A percentile compares a stretch with the other conserved stretches of the same genome.
These are phyloP conservation scores for Metschnikowia gelsemii DNA, from an alignment of 805 yeast genomes.

Conservation along the genomic window DNA sequence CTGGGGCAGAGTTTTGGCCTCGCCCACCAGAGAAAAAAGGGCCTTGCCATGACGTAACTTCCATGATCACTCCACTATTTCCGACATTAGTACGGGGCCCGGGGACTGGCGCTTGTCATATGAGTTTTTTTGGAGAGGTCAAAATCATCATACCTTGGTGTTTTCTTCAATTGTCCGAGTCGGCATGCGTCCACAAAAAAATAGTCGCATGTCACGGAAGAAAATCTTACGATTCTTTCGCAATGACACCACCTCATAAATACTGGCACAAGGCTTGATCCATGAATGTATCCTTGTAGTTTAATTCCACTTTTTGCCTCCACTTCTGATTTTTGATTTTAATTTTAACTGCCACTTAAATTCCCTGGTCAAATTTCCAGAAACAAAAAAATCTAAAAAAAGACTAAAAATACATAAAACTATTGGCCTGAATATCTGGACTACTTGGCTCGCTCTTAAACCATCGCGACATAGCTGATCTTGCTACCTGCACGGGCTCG, in stretches of 20 bases:
- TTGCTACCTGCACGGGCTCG: not conserved
- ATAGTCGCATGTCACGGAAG: not conserved
- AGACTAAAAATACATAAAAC: not conserved
- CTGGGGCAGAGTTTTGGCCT: too few species aligned
- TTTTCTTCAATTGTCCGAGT: slow-evolving; percentile 1
- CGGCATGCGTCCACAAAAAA: not conserved
- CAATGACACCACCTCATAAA: slow-evolving; percentile 4
- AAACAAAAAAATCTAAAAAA: too few species aligned
- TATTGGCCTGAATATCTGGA: not conserved
- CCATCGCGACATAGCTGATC: too few species aligned
- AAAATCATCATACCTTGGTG: not conserved
- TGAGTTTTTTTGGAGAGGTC: not conserved
- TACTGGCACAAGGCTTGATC: slow-evolving; percentile 6
- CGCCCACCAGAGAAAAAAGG: too few species aligned
- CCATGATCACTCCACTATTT: too few species aligned
- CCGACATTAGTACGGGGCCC: too few species aligned
- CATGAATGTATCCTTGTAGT: not conserved
- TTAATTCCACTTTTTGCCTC: too few species aligned
- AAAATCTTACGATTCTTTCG: slow-evolving; percentile 13
- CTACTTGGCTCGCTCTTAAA: not conserved
- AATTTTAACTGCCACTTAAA: too few species aligned
- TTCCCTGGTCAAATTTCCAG: not conserved
- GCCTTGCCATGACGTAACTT: too few species aligned
- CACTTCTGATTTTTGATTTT: too few species aligned
- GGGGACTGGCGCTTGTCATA: not conserved